Base-by-base conservation (phyloP, 768 basidiomycete genomes). In the Daedaleopsis nitida region DNA sequence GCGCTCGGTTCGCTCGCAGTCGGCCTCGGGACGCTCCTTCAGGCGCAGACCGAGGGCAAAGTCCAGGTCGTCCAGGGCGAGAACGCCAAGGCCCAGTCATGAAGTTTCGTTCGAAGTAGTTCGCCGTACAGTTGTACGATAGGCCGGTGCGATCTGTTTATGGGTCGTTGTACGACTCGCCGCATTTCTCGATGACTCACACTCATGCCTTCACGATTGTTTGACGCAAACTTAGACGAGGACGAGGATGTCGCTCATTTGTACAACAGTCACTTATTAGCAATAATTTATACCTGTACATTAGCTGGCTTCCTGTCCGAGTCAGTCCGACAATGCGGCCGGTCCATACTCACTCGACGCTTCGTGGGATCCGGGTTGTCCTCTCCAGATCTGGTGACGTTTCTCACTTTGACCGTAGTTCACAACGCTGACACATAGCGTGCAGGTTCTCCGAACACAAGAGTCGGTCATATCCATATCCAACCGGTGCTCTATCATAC, bases 1-100 rank as follows among this genome's bases (percentile, higher is more conserved):
- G 90, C 91, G 1, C 85, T 89, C 24, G 90, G 91, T 11, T 89
- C 89, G 1, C 86, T 92, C 60, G 91, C 89, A 1, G 82, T 92
- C 3, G 89, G 91, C 2, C 76, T 92, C 35, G 90, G 90, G 1
- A 82, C 78, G 38, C 72, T 80, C 72, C 73, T 86, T 56, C 81
- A 83, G 69, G 76, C 81, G 10, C 67, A 68, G 53, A 57, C 50
- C 6, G 67, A 68, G n/a, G 65, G 67, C 21, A 63, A 65, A 52
- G 8, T 64, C 21, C 62, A 65, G 21, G 62, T 65, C n/a, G 24
- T 35, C 6, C 52, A 42, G 6, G 62, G 62, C 34, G 58, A 64
- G 5, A 48, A 32, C 34, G 38, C 37, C 37, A 59, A 59, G 58
- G 19, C 57, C 14, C 51, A 48, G 54, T 14, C 19, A 13, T 49